Conservation (phyloP, 2,329 filamentous ascomycete species). For the Amphichorda felina region DNA sequence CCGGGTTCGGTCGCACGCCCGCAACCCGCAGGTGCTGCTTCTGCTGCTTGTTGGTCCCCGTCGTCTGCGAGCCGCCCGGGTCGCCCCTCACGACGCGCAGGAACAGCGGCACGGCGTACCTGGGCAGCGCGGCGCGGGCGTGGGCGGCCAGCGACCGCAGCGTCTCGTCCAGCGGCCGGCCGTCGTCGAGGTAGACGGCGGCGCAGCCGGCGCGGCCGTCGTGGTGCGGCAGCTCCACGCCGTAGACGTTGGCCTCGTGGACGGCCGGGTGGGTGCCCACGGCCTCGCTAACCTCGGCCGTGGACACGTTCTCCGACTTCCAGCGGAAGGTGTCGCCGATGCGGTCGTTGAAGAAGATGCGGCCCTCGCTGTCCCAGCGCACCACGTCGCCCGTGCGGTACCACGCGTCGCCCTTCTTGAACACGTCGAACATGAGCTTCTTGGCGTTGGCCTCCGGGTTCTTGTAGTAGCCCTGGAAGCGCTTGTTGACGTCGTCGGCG, state of each 20-base stretch:
- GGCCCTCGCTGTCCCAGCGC: constrained; percentile 56
- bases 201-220: constrained; percentile 79
- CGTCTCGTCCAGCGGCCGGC: constrained; percentile 25
- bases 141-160: constrained; percentile 52
- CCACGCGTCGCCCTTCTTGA: constrained; percentile 66
- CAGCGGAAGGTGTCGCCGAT: constrained; percentile 70
- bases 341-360: constrained; percentile 70
- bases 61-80: constrained; percentile 43
- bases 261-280: constrained; percentile 56
- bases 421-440: constrained; percentile 65
- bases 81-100: constrained; percentile 44
- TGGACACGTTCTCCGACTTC: constrained; percentile 78
- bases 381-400: constrained; percentile 80
- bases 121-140: constrained; percentile 46
- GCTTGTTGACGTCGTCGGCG: constrained; percentile 43
- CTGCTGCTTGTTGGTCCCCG: constrained; percentile 83
- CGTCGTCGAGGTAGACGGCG: constrained; percentile 48
- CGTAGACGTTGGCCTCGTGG: constrained; percentile 77
- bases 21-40: constrained; percentile 62
- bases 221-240: constrained; percentile 66
- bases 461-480: constrained; percentile 75
- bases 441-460: constrained; percentile 57
- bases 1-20: constrained; percentile 52
- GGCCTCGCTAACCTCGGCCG: constrained; percentile 67
- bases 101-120: constrained; percentile 69